Evolutionary conservation across 192 early-diverging fungal species (phyloP).

Genomic region (Geranomyces variabilis): DNA sequence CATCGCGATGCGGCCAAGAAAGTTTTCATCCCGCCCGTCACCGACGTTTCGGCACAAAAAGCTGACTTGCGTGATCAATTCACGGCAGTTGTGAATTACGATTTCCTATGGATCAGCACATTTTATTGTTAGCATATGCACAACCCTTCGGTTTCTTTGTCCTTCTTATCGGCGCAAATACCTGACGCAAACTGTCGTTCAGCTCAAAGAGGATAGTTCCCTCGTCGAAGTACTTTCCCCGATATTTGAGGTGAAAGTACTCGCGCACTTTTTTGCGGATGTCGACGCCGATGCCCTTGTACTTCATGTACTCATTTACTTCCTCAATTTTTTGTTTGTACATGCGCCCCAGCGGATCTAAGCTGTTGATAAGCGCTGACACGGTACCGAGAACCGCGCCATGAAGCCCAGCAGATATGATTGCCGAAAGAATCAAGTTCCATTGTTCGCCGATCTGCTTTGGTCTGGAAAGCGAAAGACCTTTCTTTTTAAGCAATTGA

Average conservation of each 20-base stretch:
- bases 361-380: constrained; percentile 51
- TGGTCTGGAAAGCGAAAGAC: not conserved
- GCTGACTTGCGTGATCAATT: constrained; percentile 52
- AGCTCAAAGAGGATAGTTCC: constrained; percentile 47
- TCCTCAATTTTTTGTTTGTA: constrained; percentile 58
- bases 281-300: constrained; percentile 40
- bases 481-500: not conserved
- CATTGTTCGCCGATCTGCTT: constrained; percentile 38
- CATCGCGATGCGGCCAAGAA: constrained; percentile 48
- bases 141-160: no score
- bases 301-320: constrained; percentile 57
- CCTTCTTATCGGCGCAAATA: not conserved
- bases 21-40: constrained; percentile 49
- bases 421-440: constrained; percentile 33
- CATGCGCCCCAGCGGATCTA: constrained; percentile 51
- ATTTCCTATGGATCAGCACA: constrained; percentile 39
- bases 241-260: constrained; percentile 56
- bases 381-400: constrained; percentile 54
- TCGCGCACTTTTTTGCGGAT: constrained; percentile 38
- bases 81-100: constrained; percentile 51
- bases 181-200: constrained; percentile 49
- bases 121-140: not conserved
- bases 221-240: constrained; percentile 58
- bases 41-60: constrained; percentile 46
- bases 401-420: constrained; percentile 46